Evolutionary conservation across 345 rosid species (phyloP), one percentile per base, ranked within the genome.

Genomic region (Citrus reticulata): DNA sequence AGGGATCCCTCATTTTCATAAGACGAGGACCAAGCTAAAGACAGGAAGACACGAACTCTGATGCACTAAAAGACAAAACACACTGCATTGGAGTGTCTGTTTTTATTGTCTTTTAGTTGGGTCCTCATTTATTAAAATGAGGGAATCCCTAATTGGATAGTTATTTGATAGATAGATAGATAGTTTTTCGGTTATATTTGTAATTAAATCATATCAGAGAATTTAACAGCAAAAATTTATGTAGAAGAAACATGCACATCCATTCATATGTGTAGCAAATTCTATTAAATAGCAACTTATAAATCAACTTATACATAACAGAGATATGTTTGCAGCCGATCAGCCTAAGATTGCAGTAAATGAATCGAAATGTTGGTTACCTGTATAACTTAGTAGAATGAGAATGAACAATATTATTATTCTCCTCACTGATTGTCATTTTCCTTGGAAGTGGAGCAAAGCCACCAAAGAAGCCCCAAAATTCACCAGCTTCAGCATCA

Each of bases 381-480:
- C 98, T 62, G 37, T 88, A 87, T 73, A 97, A 85, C 85, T 92
- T 92, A 66, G 91, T 81, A 74, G 86, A 46, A 51, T 82, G 74
- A 80, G 90, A 84, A 73, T 75, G 91, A 58, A 77, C 60, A 30
- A 80, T 60, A 73, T 73, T 86, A 73, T 93, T 54, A 54, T 54
- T 46, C 16, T 46, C 91, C 79, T 91, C 95, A 65, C 75, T 90
- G 80, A 62, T 66, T 16, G 86, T 85, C 57, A 85, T 86, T 90
- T 92, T 94, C 86, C 95, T 89, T 42, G 98, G 92, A 81, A 97
- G 97, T 72, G 99, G 99, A 89, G 99, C 99, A 90, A 92, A 97
- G 25, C 99, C 99, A 82, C 99, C 99, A 84, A 97, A 97, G 60
- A 93, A 81, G 49, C 86, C 93, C 99, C 98, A 97, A 87, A 97